A percentile compares a stretch with the other conserved stretches of the same genome.
Evolutionary conservation across 75 land plant species (phyloP).

Genomic region (Picea glauca): DNA sequence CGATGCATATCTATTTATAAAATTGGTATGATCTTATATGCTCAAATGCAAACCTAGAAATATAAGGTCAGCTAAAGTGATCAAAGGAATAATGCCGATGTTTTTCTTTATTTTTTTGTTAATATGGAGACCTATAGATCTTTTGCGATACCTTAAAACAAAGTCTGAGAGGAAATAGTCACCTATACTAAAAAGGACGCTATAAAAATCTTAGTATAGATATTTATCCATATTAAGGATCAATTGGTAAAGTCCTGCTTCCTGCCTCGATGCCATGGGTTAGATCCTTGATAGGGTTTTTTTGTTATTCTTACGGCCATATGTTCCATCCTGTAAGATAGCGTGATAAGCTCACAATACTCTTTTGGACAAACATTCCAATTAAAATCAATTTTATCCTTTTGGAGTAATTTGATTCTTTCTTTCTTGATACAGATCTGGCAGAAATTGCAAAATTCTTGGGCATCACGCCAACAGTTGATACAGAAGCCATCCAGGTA

Average conservation of each 20-base stretch:
- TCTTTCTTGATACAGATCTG: conserved; percentile 56
- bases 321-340: neutral
- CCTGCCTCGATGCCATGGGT: neutral
- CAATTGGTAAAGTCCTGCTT: neutral
- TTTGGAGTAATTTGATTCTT: neutral
- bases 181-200: neutral
- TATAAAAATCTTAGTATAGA: neutral
- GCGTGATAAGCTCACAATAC: neutral
- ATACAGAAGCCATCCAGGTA: conserved; percentile 90
- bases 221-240: neutral
- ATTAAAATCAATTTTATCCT: neutral
- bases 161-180: neutral
- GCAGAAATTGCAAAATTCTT: conserved; percentile 93
- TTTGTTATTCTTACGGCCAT: neutral
- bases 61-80: no score
- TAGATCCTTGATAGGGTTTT: neutral
- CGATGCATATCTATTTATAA: neutral
- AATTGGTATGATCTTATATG: neutral
- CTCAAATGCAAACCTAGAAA: neutral
- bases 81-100: neutral
- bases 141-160: neutral
- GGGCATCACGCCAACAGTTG: conserved; percentile 79
- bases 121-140: neutral
- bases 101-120: neutral
- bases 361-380: neutral